Percentiles rank a stretch among this genome's conserved stretches.
Conservation (phyloP, 768 basidiomycete genomes). For the Lentinula aciculospora region DNA sequence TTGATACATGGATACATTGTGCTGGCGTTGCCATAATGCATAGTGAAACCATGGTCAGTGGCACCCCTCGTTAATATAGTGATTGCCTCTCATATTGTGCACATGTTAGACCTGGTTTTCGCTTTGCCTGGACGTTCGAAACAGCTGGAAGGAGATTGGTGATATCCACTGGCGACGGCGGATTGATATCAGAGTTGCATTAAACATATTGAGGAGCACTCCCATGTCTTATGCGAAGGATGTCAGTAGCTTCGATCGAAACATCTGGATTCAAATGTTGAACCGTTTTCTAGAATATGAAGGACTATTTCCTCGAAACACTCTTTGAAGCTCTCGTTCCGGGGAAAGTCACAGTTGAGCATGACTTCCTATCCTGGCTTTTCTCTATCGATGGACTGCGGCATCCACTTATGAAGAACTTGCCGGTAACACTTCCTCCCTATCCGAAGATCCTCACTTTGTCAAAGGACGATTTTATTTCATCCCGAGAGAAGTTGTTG, state of each 20-base stretch:
- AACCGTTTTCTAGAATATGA: slow-evolving; percentile 28
- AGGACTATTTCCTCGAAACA: slow-evolving; percentile 46
- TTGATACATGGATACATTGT: slow-evolving; percentile 74
- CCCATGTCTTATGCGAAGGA: not conserved
- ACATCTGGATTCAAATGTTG: not conserved
- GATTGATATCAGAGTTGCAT: slow-evolving; percentile 3
- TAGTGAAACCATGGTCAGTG: slow-evolving; percentile 19
- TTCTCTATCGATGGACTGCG: slow-evolving; percentile 51
- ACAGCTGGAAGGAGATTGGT: not conserved
- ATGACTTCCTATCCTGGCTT: slow-evolving; percentile 51
- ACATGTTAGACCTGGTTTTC: slow-evolving; percentile 4
- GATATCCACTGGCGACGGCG: not conserved
- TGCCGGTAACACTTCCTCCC: slow-evolving; percentile 18
- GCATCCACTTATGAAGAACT: slow-evolving; percentile 42
- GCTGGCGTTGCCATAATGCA: slow-evolving; percentile 50
- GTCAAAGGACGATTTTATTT: not conserved
- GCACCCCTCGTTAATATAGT: not conserved
- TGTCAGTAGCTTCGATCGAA: not conserved
- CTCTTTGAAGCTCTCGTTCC: slow-evolving; percentile 50
- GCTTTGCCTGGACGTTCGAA: not conserved
- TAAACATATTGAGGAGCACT: slow-evolving; percentile 7
- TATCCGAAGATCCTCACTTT: slow-evolving; percentile 16
- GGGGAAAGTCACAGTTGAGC: slow-evolving; percentile 43
- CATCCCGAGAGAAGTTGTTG: not conserved
- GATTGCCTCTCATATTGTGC: not conserved